A percentile compares a stretch with the other conserved stretches of the same genome.
Conservation (phyloP, 495 filamentous ascomycete genomes). For the Viridothelium virens region DNA sequence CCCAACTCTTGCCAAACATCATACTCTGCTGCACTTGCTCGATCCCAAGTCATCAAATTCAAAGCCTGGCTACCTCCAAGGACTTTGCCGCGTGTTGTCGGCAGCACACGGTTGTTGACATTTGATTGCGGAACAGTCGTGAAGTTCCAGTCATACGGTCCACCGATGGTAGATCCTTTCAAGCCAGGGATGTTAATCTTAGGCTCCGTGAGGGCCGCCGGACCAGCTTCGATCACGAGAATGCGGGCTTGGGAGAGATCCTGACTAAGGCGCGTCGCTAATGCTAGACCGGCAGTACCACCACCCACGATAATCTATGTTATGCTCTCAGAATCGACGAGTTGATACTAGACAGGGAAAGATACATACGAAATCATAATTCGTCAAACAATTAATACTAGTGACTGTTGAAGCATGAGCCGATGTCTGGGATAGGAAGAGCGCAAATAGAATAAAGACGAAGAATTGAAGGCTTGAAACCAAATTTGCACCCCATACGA, state of each 20-base stretch:
- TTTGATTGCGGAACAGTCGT: constrained; percentile 23
- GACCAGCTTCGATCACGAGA: constrained; percentile 28
- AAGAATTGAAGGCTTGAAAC: background rate
- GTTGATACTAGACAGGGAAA: background rate
- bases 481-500: background rate
- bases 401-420: background rate
- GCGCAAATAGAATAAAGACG: background rate
- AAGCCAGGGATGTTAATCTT: constrained; percentile 24
- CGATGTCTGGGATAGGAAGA: too few relatives aligned
- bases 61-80: constrained; percentile 28
- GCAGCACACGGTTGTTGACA: constrained; percentile 18
- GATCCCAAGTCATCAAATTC: constrained; percentile 28
- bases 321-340: background rate
- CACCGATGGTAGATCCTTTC: constrained; percentile 18
- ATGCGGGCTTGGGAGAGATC: constrained; percentile 17
- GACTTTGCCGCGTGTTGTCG: constrained; percentile 25
- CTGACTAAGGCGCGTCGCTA: constrained; percentile 23
- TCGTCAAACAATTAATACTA: background rate
- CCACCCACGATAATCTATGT: constrained; percentile 27
- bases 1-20: constrained; percentile 21
- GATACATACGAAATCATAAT: constrained; percentile 5
- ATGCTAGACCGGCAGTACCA: constrained; percentile 27
- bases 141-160: constrained; percentile 29
- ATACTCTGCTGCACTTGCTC: constrained; percentile 21
- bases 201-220: constrained; percentile 17